Base-by-base conservation (phyloP, 768 basidiomycete genomes). In the Lyophyllum atratum region DNA sequence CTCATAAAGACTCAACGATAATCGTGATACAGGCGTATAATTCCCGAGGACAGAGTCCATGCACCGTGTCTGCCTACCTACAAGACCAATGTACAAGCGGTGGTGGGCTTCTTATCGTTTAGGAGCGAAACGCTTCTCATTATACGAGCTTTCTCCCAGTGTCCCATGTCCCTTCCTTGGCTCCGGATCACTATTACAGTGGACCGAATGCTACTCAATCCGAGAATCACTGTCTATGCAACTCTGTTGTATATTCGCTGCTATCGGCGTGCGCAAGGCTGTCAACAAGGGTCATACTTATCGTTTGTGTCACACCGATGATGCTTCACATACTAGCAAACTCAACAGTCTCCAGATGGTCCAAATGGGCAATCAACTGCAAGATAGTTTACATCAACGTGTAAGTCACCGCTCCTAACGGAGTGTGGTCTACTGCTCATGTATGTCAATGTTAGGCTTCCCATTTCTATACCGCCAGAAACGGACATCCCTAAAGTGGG, bases 241-340 rank as follows among this genome's bases (percentile, higher is more conserved):
- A 66, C 54, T 64, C 70, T 8, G 67, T 72, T 48, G 64, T 68
- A 12, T 74, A 72, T 59, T 72, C 72, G 4, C 55, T 74, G 19
- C 49, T 71, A 29, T 67, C 67, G 33, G 71, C 69, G 25, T 74
- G 73, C 44, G 72, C 61, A 15, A 60, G n/a, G 61, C 14, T 74
- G 72, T 59, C 72, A 74, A 34, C 60, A 48, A 17, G 34, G 58
- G 29, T 15, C 50, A 12, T 62, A 43, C 33, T 25, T 61, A 31
- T 33, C 53, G 64, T 63, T 14, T 39, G 55, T 50, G 4, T 14
- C 25, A 17, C 34, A 37, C 42, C 6, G 19, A 7, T 33, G 10
- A 1, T n/a, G 14, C 39, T 43, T 14, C 24, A 44, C 24, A 19
- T 31, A 6, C 25, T 15, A 12, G 24, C 12, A 9, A 5, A 25